phyloP scores from a whole-genome alignment of 2,329 filamentous ascomycete genomes.

The Aspergillus sp. region DNA sequence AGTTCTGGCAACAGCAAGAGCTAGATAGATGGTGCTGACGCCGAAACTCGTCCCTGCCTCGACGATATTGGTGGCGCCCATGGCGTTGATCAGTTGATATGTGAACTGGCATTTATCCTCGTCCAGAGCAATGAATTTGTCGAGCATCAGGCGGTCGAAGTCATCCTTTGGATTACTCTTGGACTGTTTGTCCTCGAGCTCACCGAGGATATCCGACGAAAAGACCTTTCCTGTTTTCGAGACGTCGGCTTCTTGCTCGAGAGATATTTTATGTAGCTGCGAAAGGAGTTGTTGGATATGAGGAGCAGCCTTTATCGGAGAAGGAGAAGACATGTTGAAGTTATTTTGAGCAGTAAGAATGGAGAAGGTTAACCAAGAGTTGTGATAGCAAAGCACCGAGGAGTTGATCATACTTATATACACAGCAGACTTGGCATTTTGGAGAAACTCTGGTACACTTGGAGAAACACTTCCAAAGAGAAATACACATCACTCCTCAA shows the following conservation, averaged over 20 bases:
- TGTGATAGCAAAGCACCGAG: too few relatives aligned
- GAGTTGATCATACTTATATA: too few relatives aligned
- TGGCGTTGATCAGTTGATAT: conserved; percentile 54
- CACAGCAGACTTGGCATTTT: too few relatives aligned
- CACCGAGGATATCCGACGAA: conserved; percentile 18
- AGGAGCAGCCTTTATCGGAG: conserved; percentile 16
- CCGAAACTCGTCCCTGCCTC: conserved; percentile 64
- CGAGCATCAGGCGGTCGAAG: conserved; percentile 32
- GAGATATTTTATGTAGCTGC: conserved; percentile 18
- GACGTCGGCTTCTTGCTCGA: conserved; percentile 24
- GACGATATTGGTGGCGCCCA: conserved; percentile 52
- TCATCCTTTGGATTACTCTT: conserved; percentile 2
- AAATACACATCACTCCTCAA: too few relatives aligned
- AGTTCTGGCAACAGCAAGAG: conserved; percentile 57
- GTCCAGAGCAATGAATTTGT: conserved; percentile 62
- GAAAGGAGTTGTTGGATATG: conserved; percentile 23
- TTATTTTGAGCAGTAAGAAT: too few relatives aligned
- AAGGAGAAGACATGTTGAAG: neutral
- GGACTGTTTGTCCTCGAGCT: conserved; percentile 2
- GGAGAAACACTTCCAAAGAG: too few relatives aligned
- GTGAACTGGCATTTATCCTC: conserved; percentile 58
- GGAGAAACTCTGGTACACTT: too few relatives aligned
- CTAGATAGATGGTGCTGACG: conserved; percentile 63
- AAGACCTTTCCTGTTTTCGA: conserved; percentile 18
- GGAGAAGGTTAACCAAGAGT: too few relatives aligned